These are phyloP conservation scores for Scalesia atractyloides DNA, from an alignment of 129 eudicot genomes.

Conservation along the genomic window DNA sequence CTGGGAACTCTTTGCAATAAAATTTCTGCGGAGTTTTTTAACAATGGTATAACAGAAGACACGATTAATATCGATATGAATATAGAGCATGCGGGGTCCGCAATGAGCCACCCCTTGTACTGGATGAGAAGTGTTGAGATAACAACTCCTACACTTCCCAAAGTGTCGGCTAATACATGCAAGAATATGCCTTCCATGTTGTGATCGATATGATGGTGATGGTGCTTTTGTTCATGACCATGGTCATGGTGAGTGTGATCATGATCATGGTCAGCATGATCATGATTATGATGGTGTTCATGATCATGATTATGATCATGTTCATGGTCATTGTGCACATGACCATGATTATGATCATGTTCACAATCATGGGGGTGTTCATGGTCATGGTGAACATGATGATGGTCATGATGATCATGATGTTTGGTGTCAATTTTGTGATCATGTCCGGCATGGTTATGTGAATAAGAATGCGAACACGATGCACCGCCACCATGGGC, in stretches of 20 bases:
- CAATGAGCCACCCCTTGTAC: conserved; percentile 96
- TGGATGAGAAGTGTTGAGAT: conserved; percentile 76
- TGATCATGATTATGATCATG: conserved; percentile 8
- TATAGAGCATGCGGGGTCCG: conserved; percentile 94
- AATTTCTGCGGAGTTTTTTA: conserved; percentile 86
- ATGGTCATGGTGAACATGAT: conserved; percentile 28
- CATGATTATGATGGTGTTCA: conserved; percentile 1
- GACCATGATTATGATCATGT: conserved; percentile 9
- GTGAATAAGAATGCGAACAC: conserved; percentile 61
- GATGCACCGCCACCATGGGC: conserved; percentile 89
- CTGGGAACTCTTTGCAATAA: conserved; percentile 90
- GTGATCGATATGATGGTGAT: conserved; percentile 78
- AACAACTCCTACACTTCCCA: conserved; percentile 98
- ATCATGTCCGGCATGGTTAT: conserved; percentile 30
- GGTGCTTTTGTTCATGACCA: conserved; percentile 25
- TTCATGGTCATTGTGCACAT: background rate
- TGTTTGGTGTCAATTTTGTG: conserved; percentile 19
- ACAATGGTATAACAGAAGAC: conserved; percentile 84
- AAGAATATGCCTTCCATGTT: conserved; percentile 99
- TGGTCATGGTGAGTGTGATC: background rate
- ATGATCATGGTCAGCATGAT: conserved; percentile 20
- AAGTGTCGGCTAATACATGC: conserved; percentile 94
- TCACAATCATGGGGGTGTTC: conserved; percentile 17
- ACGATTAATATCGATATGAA: conserved; percentile 76
- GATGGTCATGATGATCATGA: conserved; percentile 25